phyloP scores from a whole-genome alignment of 768 basidiomycete genomes.

The Lanmaoa pseudosensibilis region DNA sequence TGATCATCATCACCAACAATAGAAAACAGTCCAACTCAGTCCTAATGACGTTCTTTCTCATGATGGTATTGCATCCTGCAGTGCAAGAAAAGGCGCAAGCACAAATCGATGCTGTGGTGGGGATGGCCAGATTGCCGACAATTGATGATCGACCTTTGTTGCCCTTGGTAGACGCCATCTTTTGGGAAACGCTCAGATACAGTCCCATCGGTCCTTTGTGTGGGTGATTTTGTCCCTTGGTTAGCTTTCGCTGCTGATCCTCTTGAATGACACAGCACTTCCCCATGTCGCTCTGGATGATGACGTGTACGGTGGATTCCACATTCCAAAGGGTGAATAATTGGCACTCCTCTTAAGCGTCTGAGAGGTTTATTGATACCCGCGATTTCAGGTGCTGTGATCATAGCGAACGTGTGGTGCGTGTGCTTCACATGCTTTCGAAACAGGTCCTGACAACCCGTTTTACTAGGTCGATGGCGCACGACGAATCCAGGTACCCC shows the following conservation, averaged over 20 bases:
- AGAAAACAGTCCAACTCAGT: background rate
- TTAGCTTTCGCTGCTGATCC: no score
- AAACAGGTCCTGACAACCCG: background rate
- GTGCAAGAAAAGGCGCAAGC: slow-evolving; percentile 6
- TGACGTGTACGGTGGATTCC: slow-evolving; percentile 42
- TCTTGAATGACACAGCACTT: slow-evolving; percentile 8
- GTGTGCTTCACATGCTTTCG: background rate
- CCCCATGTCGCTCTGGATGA: slow-evolving; percentile 36
- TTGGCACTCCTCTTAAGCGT: rapidly evolving
- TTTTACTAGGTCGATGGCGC: slow-evolving; percentile 16
- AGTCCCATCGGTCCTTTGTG: background rate
- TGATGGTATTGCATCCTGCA: slow-evolving; percentile 11
- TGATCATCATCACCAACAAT: background rate
- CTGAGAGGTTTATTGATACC: background rate
- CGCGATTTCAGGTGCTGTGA: background rate
- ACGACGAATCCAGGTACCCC: slow-evolving; percentile 33
- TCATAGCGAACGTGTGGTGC: slow-evolving; percentile 14
- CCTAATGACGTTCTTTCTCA: slow-evolving; percentile 12
- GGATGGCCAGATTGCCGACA: background rate
- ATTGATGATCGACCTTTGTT: slow-evolving; percentile 7
- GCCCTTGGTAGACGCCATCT: slow-evolving; percentile 9
- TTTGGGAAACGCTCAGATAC: slow-evolving; percentile 4
- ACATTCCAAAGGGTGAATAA: slow-evolving; percentile 44
- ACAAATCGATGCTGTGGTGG: slow-evolving; percentile 7
- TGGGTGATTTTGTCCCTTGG: background rate